phyloP scores from a whole-genome alignment of 2,329 filamentous ascomycete species.

The Epicoccum sorghinum region DNA sequence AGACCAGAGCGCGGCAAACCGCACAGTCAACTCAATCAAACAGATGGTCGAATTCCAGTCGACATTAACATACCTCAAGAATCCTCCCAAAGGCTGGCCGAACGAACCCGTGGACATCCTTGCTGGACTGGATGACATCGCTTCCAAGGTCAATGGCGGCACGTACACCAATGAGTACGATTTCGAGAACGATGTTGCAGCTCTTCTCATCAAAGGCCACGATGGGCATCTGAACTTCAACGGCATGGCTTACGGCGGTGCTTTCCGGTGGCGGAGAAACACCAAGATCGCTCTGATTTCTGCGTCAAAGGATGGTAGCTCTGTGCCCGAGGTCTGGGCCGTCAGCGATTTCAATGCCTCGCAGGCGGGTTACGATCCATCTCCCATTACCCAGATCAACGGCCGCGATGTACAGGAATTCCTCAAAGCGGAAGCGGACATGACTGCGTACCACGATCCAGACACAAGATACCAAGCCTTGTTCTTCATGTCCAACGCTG shows the following conservation, averaged over 20 bases:
- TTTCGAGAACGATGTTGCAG: constrained; percentile 48
- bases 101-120: constrained; percentile 49
- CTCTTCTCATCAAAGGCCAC: constrained; percentile 39
- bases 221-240: constrained; percentile 47
- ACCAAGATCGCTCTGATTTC: constrained; percentile 39
- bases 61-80: constrained; percentile 49
- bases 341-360: constrained; percentile 42
- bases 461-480: constrained; percentile 50
- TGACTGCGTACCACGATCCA: constrained; percentile 47
- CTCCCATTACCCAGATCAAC: constrained; percentile 48
- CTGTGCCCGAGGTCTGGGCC: constrained; percentile 40
- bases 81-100: constrained; percentile 45
- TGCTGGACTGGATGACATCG: constrained; percentile 45
- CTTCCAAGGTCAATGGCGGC: constrained; percentile 35
- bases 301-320: constrained; percentile 38
- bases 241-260: constrained; percentile 44
- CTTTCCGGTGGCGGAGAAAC: constrained; percentile 44
- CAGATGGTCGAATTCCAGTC: constrained; percentile 50
- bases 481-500: constrained; percentile 44
- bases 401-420: constrained; percentile 44
- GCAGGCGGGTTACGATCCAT: constrained; percentile 30
- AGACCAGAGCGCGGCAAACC: constrained; percentile 26
- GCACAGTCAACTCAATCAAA: constrained; percentile 40
- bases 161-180: constrained; percentile 51
- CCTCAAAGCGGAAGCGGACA: constrained; percentile 39